Conservation (phyloP, 176 grass and related monocot genomes). For the Pontederia paniculata region DNA sequence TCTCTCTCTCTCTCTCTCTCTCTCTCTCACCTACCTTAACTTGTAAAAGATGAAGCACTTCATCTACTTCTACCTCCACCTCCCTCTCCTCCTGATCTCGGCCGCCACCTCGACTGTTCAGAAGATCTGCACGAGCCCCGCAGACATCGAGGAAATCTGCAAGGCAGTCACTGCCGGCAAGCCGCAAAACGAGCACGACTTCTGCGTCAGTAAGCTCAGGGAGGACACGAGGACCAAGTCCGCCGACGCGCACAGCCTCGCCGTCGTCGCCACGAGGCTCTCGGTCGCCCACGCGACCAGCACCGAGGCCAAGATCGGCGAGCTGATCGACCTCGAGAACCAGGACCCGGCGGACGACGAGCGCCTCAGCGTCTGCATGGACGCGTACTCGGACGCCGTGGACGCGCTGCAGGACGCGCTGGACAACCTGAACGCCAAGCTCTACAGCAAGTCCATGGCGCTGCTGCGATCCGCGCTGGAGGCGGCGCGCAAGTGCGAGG, state of each 20-base stretch:
- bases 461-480: slow-evolving; percentile 42
- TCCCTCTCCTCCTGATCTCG: background rate
- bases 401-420: slow-evolving; percentile 37
- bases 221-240: background rate
- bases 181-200: slow-evolving; percentile 33
- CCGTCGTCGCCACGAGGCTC: slow-evolving; percentile 27
- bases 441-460: slow-evolving; percentile 20
- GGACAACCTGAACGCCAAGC: slow-evolving; percentile 18
- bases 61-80: background rate
- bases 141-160: slow-evolving; percentile 39
- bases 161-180: slow-evolving; percentile 27
- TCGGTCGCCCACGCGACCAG: slow-evolving; percentile 25
- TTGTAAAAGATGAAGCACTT: background rate
- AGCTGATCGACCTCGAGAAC: slow-evolving; percentile 21
- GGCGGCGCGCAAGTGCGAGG: slow-evolving; percentile 50
- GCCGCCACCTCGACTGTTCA: background rate
- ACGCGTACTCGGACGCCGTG: slow-evolving; percentile 42
- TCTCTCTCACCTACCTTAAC: slow-evolving; percentile 6
- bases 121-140: slow-evolving; percentile 2
- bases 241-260: slow-evolving; percentile 22
- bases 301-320: slow-evolving; percentile 28
- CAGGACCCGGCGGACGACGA: too few relatives aligned
- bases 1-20: background rate
- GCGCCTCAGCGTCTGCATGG: slow-evolving; percentile 16
- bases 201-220: slow-evolving; percentile 42